Evolutionary conservation across 768 basidiomycete genomes (phyloP).

Genomic region (Roridomyces roridus): DNA sequence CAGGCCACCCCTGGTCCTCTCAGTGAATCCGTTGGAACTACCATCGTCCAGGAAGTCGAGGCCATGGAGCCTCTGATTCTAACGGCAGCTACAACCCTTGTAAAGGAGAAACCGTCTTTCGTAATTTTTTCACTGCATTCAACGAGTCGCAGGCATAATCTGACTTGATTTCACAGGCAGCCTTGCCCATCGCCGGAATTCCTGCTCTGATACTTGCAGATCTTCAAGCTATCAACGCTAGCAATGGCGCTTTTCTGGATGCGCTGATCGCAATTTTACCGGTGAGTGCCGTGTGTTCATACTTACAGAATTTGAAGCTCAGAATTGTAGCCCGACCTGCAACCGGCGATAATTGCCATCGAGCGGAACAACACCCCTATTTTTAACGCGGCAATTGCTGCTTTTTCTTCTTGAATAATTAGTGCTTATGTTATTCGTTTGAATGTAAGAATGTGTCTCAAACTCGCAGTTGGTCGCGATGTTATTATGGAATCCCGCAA

Average conservation of each 20-base stretch:
- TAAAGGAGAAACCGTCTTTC: slow-evolving; percentile 21
- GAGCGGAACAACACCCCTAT: too few relatives aligned
- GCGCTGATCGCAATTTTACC: too few relatives aligned
- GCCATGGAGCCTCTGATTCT: slow-evolving; percentile 22
- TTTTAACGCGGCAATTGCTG: too few relatives aligned
- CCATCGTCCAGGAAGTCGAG: slow-evolving; percentile 15
- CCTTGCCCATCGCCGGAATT: slow-evolving; percentile 23
- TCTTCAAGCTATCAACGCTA: slow-evolving; percentile 27
- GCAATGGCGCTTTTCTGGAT: slow-evolving; percentile 28
- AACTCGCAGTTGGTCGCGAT: too few relatives aligned
- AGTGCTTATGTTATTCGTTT: too few relatives aligned
- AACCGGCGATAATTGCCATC: too few relatives aligned
- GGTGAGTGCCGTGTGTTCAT: too few relatives aligned
- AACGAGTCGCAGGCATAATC: background rate
- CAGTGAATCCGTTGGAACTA: slow-evolving; percentile 24
- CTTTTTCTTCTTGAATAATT: too few relatives aligned
- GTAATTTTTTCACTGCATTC: background rate
- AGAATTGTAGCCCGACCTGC: too few relatives aligned
- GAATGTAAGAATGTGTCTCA: too few relatives aligned
- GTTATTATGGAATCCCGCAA: too few relatives aligned
- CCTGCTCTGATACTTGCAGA: slow-evolving; percentile 29
- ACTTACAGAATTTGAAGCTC: too few relatives aligned
- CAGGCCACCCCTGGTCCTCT: slow-evolving; percentile 21
- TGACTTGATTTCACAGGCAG: background rate
- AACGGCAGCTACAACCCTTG: slow-evolving; percentile 17